Evolutionary conservation across 2,329 filamentous ascomycete species (phyloP), one percentile per base, ranked within the genome.

Genomic region (Epichloe scottii): DNA sequence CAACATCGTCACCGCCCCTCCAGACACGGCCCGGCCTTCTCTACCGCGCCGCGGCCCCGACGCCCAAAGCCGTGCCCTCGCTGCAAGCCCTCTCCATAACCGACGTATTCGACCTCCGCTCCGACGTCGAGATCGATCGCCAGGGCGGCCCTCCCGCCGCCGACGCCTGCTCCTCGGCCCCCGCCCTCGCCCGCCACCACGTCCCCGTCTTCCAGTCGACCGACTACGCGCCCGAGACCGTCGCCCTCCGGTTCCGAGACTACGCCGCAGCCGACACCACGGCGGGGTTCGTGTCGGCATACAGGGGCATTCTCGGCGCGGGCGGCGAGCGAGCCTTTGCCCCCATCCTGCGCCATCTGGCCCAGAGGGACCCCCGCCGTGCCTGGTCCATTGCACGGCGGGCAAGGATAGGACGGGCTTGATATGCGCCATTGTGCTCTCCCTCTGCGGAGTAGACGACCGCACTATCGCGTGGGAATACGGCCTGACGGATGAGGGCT

Each of bases 351-450:
- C 62, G 66, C 15, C 77, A 87, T 57, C 68, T 88, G 7, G 64
- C 77, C 59, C 56, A 58, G 17, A 57, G 60, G 4, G 62, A 71
- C 2, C 59, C 66, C 2, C 68, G 1, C 79, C 82, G 7, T 66
- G 84, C 10, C 69, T 88, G 6, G 69, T 89, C 7, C 85, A 90
- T 61, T 89, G 86, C 64, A 86, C 84, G 0, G 84, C 83, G 0
- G 86, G 86, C 12, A 90, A 90, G 66, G 86, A 90, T 63, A 74
- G 86, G 42, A 89, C 86, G 0, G 86, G 86, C 2, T 74, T 89
- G 4, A 67, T 88, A 43, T 77, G 79, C 46, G 85, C 83, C 3
- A 58, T 90, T 40, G 62, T 89, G 8, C 71, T 88, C 39, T 68
- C 76, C 26, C 71, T 88, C 30, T 80, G 80, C 8, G 81, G 81